phyloP scores from a whole-genome alignment of 805 yeast species.

The Saturnispora serradocipensis region DNA sequence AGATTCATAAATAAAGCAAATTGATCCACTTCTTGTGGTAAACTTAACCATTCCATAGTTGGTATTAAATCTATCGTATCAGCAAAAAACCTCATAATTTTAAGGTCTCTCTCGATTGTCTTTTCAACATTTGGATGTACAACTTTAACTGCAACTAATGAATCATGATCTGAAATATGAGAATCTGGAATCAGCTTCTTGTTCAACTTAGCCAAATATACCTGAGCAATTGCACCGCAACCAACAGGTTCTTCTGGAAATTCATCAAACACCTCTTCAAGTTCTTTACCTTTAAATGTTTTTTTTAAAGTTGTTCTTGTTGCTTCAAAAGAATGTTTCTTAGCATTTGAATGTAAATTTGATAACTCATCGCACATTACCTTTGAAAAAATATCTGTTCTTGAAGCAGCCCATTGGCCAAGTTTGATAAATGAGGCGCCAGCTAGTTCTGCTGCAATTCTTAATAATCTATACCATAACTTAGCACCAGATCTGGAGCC shows the following conservation, averaged over 20 bases:
- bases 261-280: constrained; percentile 75
- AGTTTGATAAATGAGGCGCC: constrained; percentile 89
- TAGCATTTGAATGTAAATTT: constrained; percentile 73
- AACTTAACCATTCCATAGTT: constrained; percentile 94
- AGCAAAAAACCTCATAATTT: constrained; percentile 80
- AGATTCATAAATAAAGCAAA: constrained; percentile 77
- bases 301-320: constrained; percentile 52
- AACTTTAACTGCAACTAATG: constrained; percentile 81
- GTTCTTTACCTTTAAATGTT: constrained; percentile 43
- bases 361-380: constrained; percentile 72
- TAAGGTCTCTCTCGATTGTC: constrained; percentile 69
- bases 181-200: constrained; percentile 26
- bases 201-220: constrained; percentile 64
- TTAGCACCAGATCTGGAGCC: constrained; percentile 52
- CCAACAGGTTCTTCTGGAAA: constrained; percentile 75
- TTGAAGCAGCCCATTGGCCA: constrained; percentile 98
- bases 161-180: constrained; percentile 28
- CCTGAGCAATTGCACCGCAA: constrained; percentile 98
- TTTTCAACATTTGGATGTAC: constrained; percentile 79
- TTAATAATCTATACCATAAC: constrained; percentile 60
- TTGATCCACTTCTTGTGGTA: constrained; percentile 90
- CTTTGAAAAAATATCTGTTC: constrained; percentile 84
- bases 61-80: constrained; percentile 61
- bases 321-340: constrained; percentile 53
- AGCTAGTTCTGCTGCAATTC: constrained; percentile 65